phyloP scores from a whole-genome alignment of 2,329 filamentous ascomycete genomes.

The Trichoderma sp. region DNA sequence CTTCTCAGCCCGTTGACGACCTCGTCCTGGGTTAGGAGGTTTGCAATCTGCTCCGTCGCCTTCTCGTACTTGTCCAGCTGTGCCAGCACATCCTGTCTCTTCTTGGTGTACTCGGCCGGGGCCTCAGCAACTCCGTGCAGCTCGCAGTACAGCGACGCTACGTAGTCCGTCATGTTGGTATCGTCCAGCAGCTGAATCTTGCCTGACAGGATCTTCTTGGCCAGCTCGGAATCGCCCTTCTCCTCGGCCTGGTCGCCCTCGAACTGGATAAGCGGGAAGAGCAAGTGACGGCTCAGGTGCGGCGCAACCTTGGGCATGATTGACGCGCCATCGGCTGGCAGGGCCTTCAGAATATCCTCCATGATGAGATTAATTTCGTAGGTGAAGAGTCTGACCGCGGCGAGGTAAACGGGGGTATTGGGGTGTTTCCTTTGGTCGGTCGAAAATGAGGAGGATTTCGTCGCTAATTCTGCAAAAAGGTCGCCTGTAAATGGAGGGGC shows the following conservation, averaged over 20 bases:
- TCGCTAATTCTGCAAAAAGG: conserved; percentile 23
- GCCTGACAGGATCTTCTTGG: conserved; percentile 72
- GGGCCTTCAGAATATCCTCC: conserved; percentile 48
- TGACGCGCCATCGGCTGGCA: conserved; percentile 66
- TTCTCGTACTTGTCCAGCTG: conserved; percentile 81
- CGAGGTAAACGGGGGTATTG: background rate
- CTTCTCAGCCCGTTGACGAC: conserved; percentile 88
- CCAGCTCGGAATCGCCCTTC: conserved; percentile 55
- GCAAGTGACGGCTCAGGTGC: conserved; percentile 90
- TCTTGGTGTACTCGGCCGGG: conserved; percentile 82
- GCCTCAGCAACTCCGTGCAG: conserved; percentile 75
- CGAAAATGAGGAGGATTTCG: background rate
- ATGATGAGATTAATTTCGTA: conserved; percentile 25
- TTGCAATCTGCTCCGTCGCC: conserved; percentile 83
- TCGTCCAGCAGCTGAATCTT: conserved; percentile 94
- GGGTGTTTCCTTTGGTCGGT: background rate
- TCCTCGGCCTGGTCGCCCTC: conserved; percentile 78
- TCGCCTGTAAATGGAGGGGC: conserved; percentile 39
- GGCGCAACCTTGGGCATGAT: conserved; percentile 86
- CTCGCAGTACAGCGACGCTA: conserved; percentile 86
- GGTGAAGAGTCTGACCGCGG: background rate
- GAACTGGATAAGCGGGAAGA: conserved; percentile 96
- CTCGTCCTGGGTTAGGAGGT: conserved; percentile 80
- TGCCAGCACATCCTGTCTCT: conserved; percentile 83
- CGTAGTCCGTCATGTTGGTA: conserved; percentile 99